Conservation (phyloP, 306 rosid genomes). For the Datisca glomerata region DNA sequence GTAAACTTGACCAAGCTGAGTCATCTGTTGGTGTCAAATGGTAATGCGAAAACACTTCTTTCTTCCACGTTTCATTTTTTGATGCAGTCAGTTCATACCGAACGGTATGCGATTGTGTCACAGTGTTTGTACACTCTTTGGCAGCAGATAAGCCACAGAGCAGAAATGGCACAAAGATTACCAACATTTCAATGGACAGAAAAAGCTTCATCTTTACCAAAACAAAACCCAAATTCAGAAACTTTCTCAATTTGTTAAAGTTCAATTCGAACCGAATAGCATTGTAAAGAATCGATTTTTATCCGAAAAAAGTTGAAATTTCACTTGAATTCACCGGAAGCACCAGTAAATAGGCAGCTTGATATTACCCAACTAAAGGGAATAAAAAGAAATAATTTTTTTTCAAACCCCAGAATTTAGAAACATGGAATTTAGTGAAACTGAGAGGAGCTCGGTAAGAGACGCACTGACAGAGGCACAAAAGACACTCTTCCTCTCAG, state of each 20-base stretch:
- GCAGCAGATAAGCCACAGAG: constrained; percentile 24
- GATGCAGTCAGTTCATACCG: constrained; percentile 28
- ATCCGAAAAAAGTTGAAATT: neutral
- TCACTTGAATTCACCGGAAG: neutral
- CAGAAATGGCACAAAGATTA: constrained; percentile 12
- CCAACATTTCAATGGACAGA: constrained; percentile 11
- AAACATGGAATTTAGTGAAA: constrained; percentile 3
- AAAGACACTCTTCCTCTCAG: neutral
- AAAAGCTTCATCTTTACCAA: constrained; percentile 27
- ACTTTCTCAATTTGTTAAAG: too few relatives aligned
- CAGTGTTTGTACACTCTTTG: constrained; percentile 62
- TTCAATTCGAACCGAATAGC: neutral
- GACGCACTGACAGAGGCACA: neutral
- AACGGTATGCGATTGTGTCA: constrained; percentile 45
- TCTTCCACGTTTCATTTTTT: constrained; percentile 43
- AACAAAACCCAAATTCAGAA: constrained; percentile 6
- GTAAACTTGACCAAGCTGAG: constrained; percentile 48
- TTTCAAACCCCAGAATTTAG: constrained; percentile 7
- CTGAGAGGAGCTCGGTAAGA: neutral
- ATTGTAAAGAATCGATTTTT: neutral
- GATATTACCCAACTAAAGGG: constrained; percentile 1
- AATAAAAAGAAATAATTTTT: constrained; percentile 1
- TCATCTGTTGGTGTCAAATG: constrained; percentile 75
- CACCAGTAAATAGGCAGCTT: constrained; percentile 2
- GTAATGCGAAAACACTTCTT: constrained; percentile 41